phyloP scores from a whole-genome alignment of 1,284 basidiomycete species.

The Ustilago xerochloae region DNA sequence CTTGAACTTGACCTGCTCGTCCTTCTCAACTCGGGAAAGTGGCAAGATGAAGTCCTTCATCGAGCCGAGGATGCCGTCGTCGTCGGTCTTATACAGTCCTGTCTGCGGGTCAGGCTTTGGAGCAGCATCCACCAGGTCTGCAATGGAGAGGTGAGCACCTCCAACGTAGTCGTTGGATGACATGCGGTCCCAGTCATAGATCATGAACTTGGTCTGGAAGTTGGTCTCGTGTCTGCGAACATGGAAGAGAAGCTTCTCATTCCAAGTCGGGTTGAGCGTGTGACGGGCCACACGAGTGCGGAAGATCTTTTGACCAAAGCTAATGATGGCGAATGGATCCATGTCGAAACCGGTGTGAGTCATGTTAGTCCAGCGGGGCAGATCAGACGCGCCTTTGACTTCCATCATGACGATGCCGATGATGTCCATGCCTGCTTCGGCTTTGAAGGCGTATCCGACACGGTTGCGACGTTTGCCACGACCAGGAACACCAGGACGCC shows the following conservation, averaged over 20 bases:
- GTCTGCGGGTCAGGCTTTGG: slow-evolving; percentile 56
- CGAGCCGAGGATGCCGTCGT: slow-evolving; percentile 31
- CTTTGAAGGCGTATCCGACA: slow-evolving; percentile 72
- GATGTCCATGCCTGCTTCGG: slow-evolving; percentile 76
- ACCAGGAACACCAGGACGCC: slow-evolving; percentile 2
- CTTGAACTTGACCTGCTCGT: slow-evolving; percentile 56
- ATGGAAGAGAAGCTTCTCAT: slow-evolving; percentile 95
- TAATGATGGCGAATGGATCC: slow-evolving; percentile 96
- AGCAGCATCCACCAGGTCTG: slow-evolving; percentile 53
- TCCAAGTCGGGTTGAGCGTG: slow-evolving; percentile 86
- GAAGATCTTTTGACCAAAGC: slow-evolving; percentile 97
- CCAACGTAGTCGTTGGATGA: slow-evolving; percentile 65
- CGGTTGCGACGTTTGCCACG: slow-evolving; percentile 58
- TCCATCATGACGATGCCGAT: slow-evolving; percentile 91
- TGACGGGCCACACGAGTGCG: slow-evolving; percentile 76
- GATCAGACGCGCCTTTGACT: slow-evolving; percentile 78
- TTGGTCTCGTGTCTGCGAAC: slow-evolving; percentile 85
- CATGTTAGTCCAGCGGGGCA: slow-evolving; percentile 84
- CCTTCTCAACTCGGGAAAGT: slow-evolving; percentile 41
- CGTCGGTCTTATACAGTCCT: slow-evolving; percentile 49
- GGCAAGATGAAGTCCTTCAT: slow-evolving; percentile 54
- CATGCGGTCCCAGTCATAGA: slow-evolving; percentile 67
- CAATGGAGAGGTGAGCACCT: slow-evolving; percentile 43
- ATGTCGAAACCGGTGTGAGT: slow-evolving; percentile 84
- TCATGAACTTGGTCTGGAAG: slow-evolving; percentile 57